Conservation (phyloP, 2,329 filamentous ascomycete species). For the Xylaria sp. region DNA sequence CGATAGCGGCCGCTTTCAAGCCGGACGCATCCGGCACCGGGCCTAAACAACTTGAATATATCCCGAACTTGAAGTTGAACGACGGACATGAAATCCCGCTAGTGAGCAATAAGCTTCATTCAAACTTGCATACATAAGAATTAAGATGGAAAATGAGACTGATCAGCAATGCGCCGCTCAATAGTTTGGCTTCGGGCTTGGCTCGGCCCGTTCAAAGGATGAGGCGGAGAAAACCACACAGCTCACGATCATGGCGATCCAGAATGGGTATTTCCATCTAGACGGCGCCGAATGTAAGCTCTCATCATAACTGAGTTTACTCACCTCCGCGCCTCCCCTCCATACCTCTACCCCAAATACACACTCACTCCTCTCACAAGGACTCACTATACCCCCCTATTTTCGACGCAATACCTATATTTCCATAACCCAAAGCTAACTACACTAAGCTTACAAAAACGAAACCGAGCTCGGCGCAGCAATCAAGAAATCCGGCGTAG, state of each 20-base stretch:
- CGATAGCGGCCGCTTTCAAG: slow-evolving; percentile 54
- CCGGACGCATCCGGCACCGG: slow-evolving; percentile 54
- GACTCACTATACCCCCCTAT: neutral
- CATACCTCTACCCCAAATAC: neutral
- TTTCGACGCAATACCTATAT: neutral
- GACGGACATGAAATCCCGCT: slow-evolving; percentile 79
- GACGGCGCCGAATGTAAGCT: slow-evolving; percentile 76
- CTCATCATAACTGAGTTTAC: neutral
- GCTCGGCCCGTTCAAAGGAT: slow-evolving; percentile 73
- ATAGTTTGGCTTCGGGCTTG: slow-evolving; percentile 78
- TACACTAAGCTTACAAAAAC: slow-evolving; percentile 65
- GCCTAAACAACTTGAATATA: slow-evolving; percentile 56
- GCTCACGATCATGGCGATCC: slow-evolving; percentile 70
- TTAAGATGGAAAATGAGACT: slow-evolving; percentile 12
- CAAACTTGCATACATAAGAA: neutral
- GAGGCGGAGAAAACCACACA: slow-evolving; percentile 66
- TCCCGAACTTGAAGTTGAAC: slow-evolving; percentile 75
- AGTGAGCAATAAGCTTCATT: slow-evolving; percentile 55
- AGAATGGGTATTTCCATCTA: slow-evolving; percentile 76
- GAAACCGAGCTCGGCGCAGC: slow-evolving; percentile 77
- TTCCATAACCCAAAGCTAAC: slow-evolving; percentile 25
- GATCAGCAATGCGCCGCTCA: slow-evolving; percentile 12
- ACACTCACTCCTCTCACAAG: neutral
- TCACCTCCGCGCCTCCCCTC: neutral
- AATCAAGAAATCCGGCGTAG: slow-evolving; percentile 73